Conservation (phyloP, 2,329 filamentous ascomycete species). For the Amauroascus verrucosus region DNA sequence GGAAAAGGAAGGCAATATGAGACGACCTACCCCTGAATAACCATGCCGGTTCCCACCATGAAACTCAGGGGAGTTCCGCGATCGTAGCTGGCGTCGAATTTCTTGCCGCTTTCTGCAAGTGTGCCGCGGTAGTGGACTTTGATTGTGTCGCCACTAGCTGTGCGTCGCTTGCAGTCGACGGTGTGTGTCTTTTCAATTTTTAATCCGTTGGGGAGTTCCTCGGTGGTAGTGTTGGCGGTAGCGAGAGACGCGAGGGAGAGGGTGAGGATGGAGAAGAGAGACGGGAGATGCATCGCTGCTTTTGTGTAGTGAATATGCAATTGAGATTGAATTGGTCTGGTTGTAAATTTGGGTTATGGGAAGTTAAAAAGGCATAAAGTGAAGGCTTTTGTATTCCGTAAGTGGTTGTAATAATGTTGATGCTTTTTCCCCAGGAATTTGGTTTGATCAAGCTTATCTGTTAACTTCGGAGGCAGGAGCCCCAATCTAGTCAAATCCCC, state of each 20-base stretch:
- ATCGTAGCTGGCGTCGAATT: slow-evolving; percentile 80
- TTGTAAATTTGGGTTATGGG: not conserved
- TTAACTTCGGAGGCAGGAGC: slow-evolving; percentile 1
- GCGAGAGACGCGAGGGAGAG: slow-evolving; percentile 40
- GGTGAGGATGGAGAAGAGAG: slow-evolving; percentile 27
- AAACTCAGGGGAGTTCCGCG: slow-evolving; percentile 68
- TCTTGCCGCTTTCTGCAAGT: slow-evolving; percentile 57
- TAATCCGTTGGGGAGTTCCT: slow-evolving; percentile 45
- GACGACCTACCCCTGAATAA: slow-evolving; percentile 69
- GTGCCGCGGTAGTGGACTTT: slow-evolving; percentile 84
- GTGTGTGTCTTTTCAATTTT: slow-evolving; percentile 65
- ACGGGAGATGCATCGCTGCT: slow-evolving; percentile 9
- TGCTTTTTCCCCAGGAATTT: too few species aligned
- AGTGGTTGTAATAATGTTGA: too few species aligned
- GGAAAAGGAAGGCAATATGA: not conserved
- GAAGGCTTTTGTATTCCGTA: too few species aligned
- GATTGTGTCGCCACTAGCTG: slow-evolving; percentile 63
- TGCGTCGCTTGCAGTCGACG: slow-evolving; percentile 66
- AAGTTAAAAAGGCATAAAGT: too few species aligned
- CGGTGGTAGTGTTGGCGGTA: slow-evolving; percentile 39
- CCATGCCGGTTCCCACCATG: slow-evolving; percentile 65
- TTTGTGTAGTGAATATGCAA: not conserved
- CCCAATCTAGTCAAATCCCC: too few species aligned
- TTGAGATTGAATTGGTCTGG: not conserved
- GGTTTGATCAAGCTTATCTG: slow-evolving; percentile 4